Percentiles rank a stretch among this genome's conserved stretches.
Evolutionary conservation across 768 basidiomycete genomes (phyloP).

Genomic region (Scleroderma citrinum): DNA sequence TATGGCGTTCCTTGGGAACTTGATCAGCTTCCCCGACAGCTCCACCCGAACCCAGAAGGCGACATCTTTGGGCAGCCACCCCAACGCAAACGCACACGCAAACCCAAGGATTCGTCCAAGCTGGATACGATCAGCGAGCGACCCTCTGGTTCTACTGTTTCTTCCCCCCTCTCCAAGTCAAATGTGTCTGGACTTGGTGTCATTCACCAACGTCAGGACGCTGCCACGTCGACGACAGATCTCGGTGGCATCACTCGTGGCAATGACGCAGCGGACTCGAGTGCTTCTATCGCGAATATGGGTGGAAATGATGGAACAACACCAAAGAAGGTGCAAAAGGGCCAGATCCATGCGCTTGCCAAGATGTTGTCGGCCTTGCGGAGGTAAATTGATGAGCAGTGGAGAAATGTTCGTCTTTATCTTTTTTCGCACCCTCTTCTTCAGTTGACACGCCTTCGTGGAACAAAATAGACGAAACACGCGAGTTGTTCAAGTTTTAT

Average conservation of each 20-base stretch:
- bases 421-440: neutral
- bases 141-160: constrained; percentile 23
- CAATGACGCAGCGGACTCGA: neutral
- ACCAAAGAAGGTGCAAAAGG: constrained; percentile 79
- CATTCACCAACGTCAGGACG: constrained; percentile 49
- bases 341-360: constrained; percentile 83
- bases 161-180: neutral
- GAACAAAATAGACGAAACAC: constrained; percentile 1
- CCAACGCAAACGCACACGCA: constrained; percentile 61
- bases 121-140: constrained; percentile 77
- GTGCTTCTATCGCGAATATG: neutral
- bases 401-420: constrained; percentile 12
- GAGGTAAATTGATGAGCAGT: constrained; percentile 40
- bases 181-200: constrained; percentile 20
- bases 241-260: constrained; percentile 34
- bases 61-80: constrained; percentile 55
- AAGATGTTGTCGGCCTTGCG: constrained; percentile 86
- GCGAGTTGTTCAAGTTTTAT: constrained; percentile 2
- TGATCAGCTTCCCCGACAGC: constrained; percentile 59
- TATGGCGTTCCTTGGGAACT: constrained; percentile 75
- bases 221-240: constrained; percentile 72
- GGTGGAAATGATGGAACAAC: constrained; percentile 27
- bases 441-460: neutral
- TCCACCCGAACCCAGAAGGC: constrained; percentile 53
- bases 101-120: constrained; percentile 51